Conservation (phyloP, 2,329 filamentous ascomycete genomes). For the Colletotrichum orbiculare region DNA sequence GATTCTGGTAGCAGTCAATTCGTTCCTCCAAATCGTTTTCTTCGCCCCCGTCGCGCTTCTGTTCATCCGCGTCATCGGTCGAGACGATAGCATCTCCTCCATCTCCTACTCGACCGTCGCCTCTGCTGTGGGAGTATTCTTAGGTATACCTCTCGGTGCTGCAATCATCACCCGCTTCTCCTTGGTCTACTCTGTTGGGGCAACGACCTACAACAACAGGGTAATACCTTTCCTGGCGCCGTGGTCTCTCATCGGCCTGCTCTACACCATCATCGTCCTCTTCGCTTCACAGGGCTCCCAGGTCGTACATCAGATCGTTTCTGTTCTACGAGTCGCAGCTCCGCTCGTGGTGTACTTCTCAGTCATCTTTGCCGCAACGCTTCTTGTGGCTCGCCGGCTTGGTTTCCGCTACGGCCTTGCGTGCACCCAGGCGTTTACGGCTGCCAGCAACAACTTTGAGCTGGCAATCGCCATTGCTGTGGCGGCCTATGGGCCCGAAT, state of each 20-base stretch:
- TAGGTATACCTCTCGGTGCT: conserved; percentile 84
- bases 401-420: conserved; percentile 79
- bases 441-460: conserved; percentile 94
- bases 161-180: conserved; percentile 80
- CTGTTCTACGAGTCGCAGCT: conserved; percentile 82
- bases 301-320: conserved; percentile 85
- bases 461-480: conserved; percentile 90
- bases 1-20: conserved; percentile 81
- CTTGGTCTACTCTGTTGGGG: conserved; percentile 65
- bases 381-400: conserved; percentile 69
- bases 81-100: conserved; percentile 48
- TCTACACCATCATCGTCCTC: conserved; percentile 88
- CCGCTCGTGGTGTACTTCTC: conserved; percentile 86
- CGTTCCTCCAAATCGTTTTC: conserved; percentile 78
- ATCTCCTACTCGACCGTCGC: conserved; percentile 76
- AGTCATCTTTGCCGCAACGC: conserved; percentile 77
- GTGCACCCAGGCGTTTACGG: conserved; percentile 86
- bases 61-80: conserved; percentile 77
- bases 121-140: conserved; percentile 83
- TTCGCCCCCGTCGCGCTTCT: conserved; percentile 76
- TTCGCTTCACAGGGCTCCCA: conserved; percentile 84
- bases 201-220: conserved; percentile 71
- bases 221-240: conserved; percentile 80
- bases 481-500: conserved; percentile 80
- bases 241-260: conserved; percentile 81